phyloP scores from a whole-genome alignment of 2,329 filamentous ascomycete species.

The Fusarium piperis region DNA sequence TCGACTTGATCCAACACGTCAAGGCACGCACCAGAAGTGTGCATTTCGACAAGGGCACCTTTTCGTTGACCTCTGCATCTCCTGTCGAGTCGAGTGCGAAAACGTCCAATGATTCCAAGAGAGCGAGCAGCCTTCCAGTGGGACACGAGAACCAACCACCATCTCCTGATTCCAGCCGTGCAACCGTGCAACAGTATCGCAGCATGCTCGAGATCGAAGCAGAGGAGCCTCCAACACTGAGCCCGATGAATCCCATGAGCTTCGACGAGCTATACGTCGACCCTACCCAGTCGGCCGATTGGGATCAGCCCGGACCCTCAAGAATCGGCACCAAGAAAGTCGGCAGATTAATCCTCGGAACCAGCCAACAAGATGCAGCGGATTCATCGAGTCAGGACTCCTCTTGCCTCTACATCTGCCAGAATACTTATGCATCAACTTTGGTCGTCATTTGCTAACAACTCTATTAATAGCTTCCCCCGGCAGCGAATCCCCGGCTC shows the following conservation, averaged over 20 bases:
- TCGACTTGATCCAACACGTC: conserved; percentile 55
- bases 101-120: conserved; percentile 38
- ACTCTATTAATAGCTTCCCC: conserved; percentile 54
- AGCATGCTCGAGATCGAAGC: conserved; percentile 63
- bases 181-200: conserved; percentile 51
- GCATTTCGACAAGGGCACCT: conserved; percentile 54
- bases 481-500: conserved; percentile 55
- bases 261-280: conserved; percentile 59
- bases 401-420: conserved; percentile 36
- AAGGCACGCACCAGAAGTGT: conserved; percentile 59
- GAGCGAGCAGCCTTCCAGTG: conserved; percentile 47
- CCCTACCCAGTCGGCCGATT: conserved; percentile 27
- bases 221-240: conserved; percentile 57
- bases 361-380: neutral
- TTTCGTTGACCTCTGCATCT: conserved; percentile 23
- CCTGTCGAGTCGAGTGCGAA: conserved; percentile 22
- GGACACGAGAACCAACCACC: conserved; percentile 21
- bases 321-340: neutral
- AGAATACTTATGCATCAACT: conserved; percentile 11
- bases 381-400: conserved; percentile 49
- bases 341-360: neutral
- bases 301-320: neutral
- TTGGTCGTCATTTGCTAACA: conserved; percentile 47
- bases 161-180: conserved; percentile 9
- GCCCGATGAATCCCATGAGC: conserved; percentile 54